phyloP scores from a whole-genome alignment of 2,329 filamentous ascomycete genomes.

The Fusarium verticillioides region DNA sequence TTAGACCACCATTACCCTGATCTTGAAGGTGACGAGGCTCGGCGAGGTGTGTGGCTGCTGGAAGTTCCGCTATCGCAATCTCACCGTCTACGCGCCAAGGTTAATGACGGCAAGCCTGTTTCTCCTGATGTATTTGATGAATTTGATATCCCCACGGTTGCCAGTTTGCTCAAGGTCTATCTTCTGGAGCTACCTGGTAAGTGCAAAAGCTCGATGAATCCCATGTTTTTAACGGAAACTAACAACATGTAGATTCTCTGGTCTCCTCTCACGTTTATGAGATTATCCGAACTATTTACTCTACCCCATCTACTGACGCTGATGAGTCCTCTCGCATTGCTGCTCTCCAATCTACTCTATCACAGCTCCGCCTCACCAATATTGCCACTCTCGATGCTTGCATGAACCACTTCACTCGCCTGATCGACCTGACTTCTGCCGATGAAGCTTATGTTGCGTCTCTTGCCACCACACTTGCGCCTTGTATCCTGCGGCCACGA shows the following conservation, averaged over 20 bases:
- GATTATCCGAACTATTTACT: constrained; percentile 97
- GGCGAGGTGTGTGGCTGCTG: constrained; percentile 91
- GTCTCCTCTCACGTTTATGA: constrained; percentile 99
- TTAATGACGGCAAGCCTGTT: constrained; percentile 89
- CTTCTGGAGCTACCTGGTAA: constrained; percentile 91
- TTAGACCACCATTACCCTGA: constrained; percentile 97
- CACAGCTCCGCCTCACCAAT: constrained; percentile 93
- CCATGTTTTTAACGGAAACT: constrained; percentile 25
- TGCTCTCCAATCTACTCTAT: constrained; percentile 94
- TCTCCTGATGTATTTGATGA: constrained; percentile 81
- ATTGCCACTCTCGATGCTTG: constrained; percentile 98
- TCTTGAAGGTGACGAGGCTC: constrained; percentile 93
- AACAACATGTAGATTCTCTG: constrained; percentile 77
- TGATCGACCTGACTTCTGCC: constrained; percentile 96
- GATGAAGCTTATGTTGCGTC: constrained; percentile 85
- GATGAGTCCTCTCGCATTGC: constrained; percentile 84
- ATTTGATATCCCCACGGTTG: constrained; percentile 94
- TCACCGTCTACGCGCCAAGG: constrained; percentile 81
- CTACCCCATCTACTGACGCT: constrained; percentile 79
- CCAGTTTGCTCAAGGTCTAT: constrained; percentile 92
- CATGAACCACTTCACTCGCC: constrained; percentile 96
- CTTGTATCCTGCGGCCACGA: constrained; percentile 88
- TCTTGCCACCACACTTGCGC: constrained; percentile 79
- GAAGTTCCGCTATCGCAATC: constrained; percentile 88
- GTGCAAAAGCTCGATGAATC: constrained; percentile 46